Evolutionary conservation across 2,329 filamentous ascomycete species (phyloP).

Genomic region (Lecanicillium sp.): DNA sequence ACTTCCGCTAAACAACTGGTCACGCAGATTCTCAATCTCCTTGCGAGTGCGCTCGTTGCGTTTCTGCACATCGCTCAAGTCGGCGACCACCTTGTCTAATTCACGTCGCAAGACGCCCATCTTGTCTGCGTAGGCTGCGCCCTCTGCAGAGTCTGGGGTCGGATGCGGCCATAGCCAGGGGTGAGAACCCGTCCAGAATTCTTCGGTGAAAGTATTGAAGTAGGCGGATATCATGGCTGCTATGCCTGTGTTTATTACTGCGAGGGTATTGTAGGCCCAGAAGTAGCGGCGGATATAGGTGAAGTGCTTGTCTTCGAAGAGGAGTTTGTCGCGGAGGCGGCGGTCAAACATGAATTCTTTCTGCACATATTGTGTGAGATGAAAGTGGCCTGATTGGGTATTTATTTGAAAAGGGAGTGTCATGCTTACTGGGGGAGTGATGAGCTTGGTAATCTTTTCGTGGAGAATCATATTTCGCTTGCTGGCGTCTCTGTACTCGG

Average conservation of each 20-base stretch:
- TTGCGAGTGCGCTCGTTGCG: slow-evolving; percentile 45
- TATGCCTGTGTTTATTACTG: slow-evolving; percentile 51
- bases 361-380: slow-evolving; percentile 18
- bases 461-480: slow-evolving; percentile 50
- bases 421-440: slow-evolving; percentile 46
- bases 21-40: slow-evolving; percentile 47
- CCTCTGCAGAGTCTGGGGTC: slow-evolving; percentile 33
- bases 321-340: slow-evolving; percentile 44
- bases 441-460: slow-evolving; percentile 46
- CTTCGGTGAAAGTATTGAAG: slow-evolving; percentile 46
- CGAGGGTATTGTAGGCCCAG: slow-evolving; percentile 53
- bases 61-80: slow-evolving; percentile 36
- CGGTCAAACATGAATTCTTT: slow-evolving; percentile 51
- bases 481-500: slow-evolving; percentile 52
- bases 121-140: slow-evolving; percentile 37
- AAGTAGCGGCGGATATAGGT: slow-evolving; percentile 55
- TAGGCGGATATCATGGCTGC: slow-evolving; percentile 49
- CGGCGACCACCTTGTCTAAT: slow-evolving; percentile 41
- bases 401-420: no score
- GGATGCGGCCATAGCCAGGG: slow-evolving; percentile 47
- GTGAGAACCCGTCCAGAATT: slow-evolving; percentile 49
- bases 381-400: no score
- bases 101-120: slow-evolving; percentile 37
- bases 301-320: slow-evolving; percentile 53
- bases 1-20: slow-evolving; percentile 57